A percentile compares a stretch with the other conserved stretches of the same genome.
phyloP scores from a whole-genome alignment of 805 yeast genomes.

The Candida montana region DNA sequence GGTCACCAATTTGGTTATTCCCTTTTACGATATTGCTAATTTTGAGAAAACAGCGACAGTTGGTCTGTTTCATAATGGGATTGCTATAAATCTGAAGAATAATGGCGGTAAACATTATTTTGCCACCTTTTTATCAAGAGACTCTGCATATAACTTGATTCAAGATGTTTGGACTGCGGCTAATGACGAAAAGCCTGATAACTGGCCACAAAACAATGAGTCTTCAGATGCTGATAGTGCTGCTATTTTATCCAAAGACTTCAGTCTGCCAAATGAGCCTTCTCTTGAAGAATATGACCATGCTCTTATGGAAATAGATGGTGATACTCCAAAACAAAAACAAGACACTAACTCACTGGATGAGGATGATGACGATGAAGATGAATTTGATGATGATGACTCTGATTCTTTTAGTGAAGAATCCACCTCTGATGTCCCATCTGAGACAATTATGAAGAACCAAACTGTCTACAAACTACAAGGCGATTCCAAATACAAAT shows the following conservation, averaged over 20 bases:
- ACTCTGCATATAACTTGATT: slow-evolving; percentile 65
- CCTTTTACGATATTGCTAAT: slow-evolving; percentile 61
- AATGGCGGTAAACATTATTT: slow-evolving; percentile 59
- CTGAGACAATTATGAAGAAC: slow-evolving; percentile 10
- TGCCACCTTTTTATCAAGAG: slow-evolving; percentile 84
- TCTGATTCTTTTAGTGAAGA: slow-evolving; percentile 11
- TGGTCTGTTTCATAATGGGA: slow-evolving; percentile 88
- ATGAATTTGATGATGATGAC: slow-evolving; percentile 22
- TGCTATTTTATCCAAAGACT: slow-evolving; percentile 15
- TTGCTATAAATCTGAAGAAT: slow-evolving; percentile 31
- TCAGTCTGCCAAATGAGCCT: slow-evolving; percentile 13
- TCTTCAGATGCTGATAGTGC: slow-evolving; percentile 3
- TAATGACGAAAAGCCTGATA: slow-evolving; percentile 8
- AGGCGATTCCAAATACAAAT: slow-evolving; percentile 34
- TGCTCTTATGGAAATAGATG: slow-evolving; percentile 43
- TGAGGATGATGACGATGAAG: slow-evolving; percentile 23
- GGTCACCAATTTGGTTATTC: slow-evolving; percentile 76
- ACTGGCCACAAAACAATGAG: background rate
- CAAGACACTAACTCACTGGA: slow-evolving; percentile 14
- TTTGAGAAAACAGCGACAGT: slow-evolving; percentile 84
- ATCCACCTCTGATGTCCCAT: slow-evolving; percentile 5
- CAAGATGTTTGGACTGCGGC: slow-evolving; percentile 20
- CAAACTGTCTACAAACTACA: slow-evolving; percentile 32
- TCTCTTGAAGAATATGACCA: slow-evolving; percentile 25
- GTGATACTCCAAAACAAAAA: slow-evolving; percentile 23